Percentiles rank a stretch among this genome's conserved stretches.
Conservation (phyloP, 1,139 yeast genomes). For the Pichia sp. region DNA sequence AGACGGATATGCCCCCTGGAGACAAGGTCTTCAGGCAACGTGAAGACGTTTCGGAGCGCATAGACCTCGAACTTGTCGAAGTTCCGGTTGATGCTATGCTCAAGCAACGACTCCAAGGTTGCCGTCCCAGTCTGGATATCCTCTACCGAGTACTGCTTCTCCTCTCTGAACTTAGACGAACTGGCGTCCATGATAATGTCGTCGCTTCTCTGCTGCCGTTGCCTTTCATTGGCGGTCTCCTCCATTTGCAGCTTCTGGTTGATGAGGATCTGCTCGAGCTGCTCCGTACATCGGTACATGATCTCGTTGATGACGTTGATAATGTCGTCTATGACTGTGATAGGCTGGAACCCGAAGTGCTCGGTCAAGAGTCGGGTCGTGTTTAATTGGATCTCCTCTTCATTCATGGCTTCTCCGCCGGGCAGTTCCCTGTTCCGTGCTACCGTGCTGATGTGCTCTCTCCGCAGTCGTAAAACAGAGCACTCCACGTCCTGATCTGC, state of each 20-base stretch:
- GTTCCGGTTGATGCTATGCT: constrained; percentile 73
- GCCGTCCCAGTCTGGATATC: constrained; percentile 78
- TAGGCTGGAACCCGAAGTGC: constrained; percentile 82
- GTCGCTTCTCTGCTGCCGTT: background rate
- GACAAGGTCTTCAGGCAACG: constrained; percentile 65
- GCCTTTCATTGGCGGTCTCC: constrained; percentile 16
- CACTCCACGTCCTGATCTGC: no score
- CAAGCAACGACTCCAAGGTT: constrained; percentile 71
- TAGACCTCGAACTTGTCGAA: constrained; percentile 87
- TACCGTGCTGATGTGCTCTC: no score
- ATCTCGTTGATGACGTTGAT: constrained; percentile 85
- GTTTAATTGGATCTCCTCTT: constrained; percentile 11
- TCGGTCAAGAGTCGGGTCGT: constrained; percentile 62
- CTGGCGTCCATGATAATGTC: background rate
- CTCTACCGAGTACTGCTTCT: constrained; percentile 21
- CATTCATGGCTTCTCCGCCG: background rate
- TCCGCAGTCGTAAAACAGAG: no score
- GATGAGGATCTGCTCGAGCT: constrained; percentile 63
- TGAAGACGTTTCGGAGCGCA: constrained; percentile 69
- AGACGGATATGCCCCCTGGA: constrained; percentile 64
- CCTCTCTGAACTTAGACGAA: constrained; percentile 1
- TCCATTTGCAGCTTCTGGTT: constrained; percentile 33
- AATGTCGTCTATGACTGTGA: constrained; percentile 82
- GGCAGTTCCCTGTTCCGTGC: no score
- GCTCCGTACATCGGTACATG: constrained; percentile 77